Evolutionary conservation across 768 basidiomycete genomes (phyloP), one percentile per base, ranked within the genome.

Genomic region (Collybia sp.): DNA sequence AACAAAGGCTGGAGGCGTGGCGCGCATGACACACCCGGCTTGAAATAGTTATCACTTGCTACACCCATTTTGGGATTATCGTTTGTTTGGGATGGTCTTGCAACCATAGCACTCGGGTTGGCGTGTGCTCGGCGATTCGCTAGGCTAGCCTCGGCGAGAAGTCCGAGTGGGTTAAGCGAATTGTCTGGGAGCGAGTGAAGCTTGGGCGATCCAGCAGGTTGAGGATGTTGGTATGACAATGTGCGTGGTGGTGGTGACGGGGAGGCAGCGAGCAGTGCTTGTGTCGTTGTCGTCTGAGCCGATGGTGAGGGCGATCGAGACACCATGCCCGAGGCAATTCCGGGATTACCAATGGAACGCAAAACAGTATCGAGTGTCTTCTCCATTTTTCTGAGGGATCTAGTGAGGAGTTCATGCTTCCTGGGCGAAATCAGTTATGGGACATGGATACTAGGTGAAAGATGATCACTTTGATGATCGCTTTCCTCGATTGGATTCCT

Each of bases 401-500:
- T 77, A 2, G 86, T 86, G 16, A 92, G 71, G 18, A 88, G 70
- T 57, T 92, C 89, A 54, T 90, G 85, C 72, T 92, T 92, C 72
- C 86, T 90, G 63, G 54, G 65, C 53, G 59, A 30, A 16, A 19
- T 33, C 41, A 58, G 66, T 53, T 45, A 54, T 52, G 52, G 58
- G 49, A 35, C 47, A 55, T 45, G 39, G 53, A 19, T 17, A 25
- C 25, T 42, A 49, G 36, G 41, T 37, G 35, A 44, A 48, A 40
- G 16, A 43, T 16, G 56, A 76, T 53, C 65, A 90, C 89, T 89
- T 91, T 45, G 85, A 78, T 16, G 87, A 81, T 10, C 90, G 82
- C 63, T 94, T 95, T 35, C 96, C 96, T 40, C 96, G 79, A 61
- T 97, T 94, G 1, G 88, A 92, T 62, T 97, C 95, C 68, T 98